These are phyloP conservation scores for Glaciozyma antarctica DNA, from an alignment of 768 basidiomycete genomes.

Conservation along the genomic window DNA sequence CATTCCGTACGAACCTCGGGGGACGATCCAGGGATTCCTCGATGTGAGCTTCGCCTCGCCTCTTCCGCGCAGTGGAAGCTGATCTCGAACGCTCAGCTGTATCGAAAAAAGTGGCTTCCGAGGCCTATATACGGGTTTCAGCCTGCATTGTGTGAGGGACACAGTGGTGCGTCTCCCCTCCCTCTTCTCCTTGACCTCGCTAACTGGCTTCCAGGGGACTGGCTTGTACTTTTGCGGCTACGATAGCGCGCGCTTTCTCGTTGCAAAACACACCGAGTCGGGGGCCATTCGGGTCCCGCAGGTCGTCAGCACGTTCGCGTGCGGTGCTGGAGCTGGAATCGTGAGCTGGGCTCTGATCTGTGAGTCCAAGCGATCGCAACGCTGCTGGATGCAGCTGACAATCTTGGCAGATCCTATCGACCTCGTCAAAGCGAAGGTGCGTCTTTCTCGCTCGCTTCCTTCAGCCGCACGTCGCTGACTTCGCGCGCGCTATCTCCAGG, in stretches of 20 bases:
- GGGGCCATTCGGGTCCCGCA: conserved; percentile 18
- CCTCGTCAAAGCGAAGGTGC: conserved; percentile 31
- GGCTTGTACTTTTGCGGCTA: conserved; percentile 37
- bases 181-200: not conserved
- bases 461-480: too few species aligned
- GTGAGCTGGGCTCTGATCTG: conserved; percentile 28
- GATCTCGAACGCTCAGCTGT: not conserved
- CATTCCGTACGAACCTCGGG: conserved; percentile 30
- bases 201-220: conserved; percentile 24
- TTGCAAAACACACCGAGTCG: conserved; percentile 10
- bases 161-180: conserved; percentile 15
- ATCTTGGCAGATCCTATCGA: conserved; percentile 6
- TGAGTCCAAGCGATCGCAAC: not conserved
- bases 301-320: conserved; percentile 27
- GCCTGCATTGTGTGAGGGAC: conserved; percentile 30
- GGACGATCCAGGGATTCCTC: conserved; percentile 29
- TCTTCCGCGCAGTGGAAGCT: not conserved
- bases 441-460: too few species aligned
- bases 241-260: conserved; percentile 30
- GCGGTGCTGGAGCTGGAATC: conserved; percentile 30
- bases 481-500: too few species aligned
- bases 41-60: conserved; percentile 5
- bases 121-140: conserved; percentile 11
- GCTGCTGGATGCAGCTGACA: not conserved
- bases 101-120: not conserved